Base-by-base conservation (phyloP, 768 basidiomycete species). In the Gelatoporia subvermispora region DNA sequence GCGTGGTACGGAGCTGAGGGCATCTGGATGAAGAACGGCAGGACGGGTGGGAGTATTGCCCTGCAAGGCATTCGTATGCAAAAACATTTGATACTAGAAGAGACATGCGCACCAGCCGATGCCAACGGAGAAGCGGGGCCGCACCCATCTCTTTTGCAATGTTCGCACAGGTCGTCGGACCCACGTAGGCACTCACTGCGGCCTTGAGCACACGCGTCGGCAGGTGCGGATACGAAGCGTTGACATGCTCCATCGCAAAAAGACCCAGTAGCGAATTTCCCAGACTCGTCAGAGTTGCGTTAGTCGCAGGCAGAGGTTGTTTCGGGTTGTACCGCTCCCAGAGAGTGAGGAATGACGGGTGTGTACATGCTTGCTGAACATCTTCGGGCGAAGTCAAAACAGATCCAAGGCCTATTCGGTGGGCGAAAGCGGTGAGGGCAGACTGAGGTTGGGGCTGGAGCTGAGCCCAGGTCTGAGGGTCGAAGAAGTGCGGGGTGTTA, bases 181-280 rank as follows among this genome's bases (percentile, higher is more conserved):
- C 95, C 25, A 93, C 94, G 65, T 91, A 89, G 46, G 93, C 90
- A 36, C 89, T 93, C 49, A 95, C 81, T 13, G 90, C 93, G 5
- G 90, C 88, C 69, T 96, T 94, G 57, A 91, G 69, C 20, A 93
- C 93, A 47, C 90, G 83, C 18, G 91, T 93, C 1, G 95, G 95
- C 22, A 98, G 77, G 61, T 94, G 85, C 0, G 95, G 95, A 65
- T 87, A 97, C 39, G 81, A 74, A 11, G 83, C 73, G 47, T 87
- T 76, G 35, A 96, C 69, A 62, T 85, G 82, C 68, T 98, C 94
- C 2, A 89, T 69, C 8, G 91, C 87, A 63, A 96, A 93, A 24
- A 96, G 74, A 46, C 94, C 94, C 70, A 96, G 79, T 48, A 96
- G 76, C 0, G 88, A 76, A 71, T 96, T 96, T 35, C 93, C 94